phyloP scores from a whole-genome alignment of 306 rosid species.

The Styphnolobium japonicum region DNA sequence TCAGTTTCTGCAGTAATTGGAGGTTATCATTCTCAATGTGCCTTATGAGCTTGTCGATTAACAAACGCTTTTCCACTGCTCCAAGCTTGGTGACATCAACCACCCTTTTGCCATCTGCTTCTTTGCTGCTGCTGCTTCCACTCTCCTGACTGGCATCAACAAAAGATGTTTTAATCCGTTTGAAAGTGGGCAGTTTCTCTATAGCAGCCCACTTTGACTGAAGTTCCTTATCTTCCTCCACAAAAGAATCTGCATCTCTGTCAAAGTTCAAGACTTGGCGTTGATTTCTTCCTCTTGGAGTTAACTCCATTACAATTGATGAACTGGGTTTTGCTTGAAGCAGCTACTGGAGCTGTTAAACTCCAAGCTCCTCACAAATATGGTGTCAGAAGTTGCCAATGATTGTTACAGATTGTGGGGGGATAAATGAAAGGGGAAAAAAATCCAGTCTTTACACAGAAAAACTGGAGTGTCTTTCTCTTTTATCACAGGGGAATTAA shows the following conservation, averaged over 20 bases:
- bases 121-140: conserved; percentile 22
- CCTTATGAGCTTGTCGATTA: conserved; percentile 51
- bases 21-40: conserved; percentile 64
- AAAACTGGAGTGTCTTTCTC: background rate
- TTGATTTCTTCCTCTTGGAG: conserved; percentile 49
- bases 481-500: background rate
- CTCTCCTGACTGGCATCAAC: conserved; percentile 38
- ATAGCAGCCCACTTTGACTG: conserved; percentile 57
- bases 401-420: conserved; percentile 14
- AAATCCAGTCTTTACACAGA: background rate
- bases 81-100: conserved; percentile 61
- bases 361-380: conserved; percentile 9
- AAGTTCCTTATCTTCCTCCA: conserved; percentile 53
- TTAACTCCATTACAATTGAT: conserved; percentile 40
- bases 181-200: conserved; percentile 50
- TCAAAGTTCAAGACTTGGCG: conserved; percentile 38
- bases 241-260: conserved; percentile 47
- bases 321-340: conserved; percentile 1
- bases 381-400: conserved; percentile 4
- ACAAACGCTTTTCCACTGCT: conserved; percentile 50
- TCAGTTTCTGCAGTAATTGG: conserved; percentile 40
- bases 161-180: conserved; percentile 47
- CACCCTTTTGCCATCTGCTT: conserved; percentile 40
- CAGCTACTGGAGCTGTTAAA: conserved; percentile 14
- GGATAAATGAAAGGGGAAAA: conserved; percentile 12